Percentiles rank a stretch among this genome's conserved stretches.
Evolutionary conservation across 2,329 filamentous ascomycete species (phyloP).

Genomic region (Colletotrichum higginsianum): DNA sequence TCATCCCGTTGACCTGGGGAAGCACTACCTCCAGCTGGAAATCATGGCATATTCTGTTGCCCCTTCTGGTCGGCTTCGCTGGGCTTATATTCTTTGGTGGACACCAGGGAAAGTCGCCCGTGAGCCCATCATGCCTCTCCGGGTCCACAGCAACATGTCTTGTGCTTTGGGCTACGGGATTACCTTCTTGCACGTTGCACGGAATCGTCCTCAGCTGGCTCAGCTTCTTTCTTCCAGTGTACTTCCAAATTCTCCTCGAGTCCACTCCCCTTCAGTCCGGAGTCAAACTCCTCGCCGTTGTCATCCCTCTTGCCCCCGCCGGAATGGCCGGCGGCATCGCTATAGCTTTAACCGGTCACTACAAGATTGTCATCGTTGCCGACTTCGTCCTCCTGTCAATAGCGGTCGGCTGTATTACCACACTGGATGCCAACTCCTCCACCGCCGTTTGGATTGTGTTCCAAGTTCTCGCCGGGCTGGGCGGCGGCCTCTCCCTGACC

Average conservation of each 20-base stretch:
- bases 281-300: conserved; percentile 51
- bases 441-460: conserved; percentile 58
- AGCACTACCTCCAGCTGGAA: too few species aligned
- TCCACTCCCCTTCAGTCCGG: conserved; percentile 52
- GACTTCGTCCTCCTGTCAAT: conserved; percentile 55
- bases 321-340: conserved; percentile 47
- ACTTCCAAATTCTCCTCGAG: conserved; percentile 59
- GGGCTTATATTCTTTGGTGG: too few species aligned
- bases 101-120: too few species aligned
- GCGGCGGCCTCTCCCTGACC: conserved; percentile 59
- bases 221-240: conserved; percentile 60
- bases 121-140: too few species aligned
- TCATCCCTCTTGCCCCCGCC: conserved; percentile 49
- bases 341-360: conserved; percentile 50
- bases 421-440: conserved; percentile 55
- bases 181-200: conserved; percentile 82
- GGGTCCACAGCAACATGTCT: too few species aligned
- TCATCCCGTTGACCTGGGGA: too few species aligned
- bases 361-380: conserved; percentile 53
- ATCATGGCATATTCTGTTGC: too few species aligned
- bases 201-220: conserved; percentile 70
- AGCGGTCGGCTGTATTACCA: conserved; percentile 45
- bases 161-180: conserved; percentile 50
- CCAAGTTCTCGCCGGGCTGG: conserved; percentile 57
- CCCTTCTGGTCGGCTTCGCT: too few species aligned